These are phyloP conservation scores for Ilyonectria mors-panacis DNA, from an alignment of 2,329 filamentous ascomycete genomes.

Conservation along the genomic window DNA sequence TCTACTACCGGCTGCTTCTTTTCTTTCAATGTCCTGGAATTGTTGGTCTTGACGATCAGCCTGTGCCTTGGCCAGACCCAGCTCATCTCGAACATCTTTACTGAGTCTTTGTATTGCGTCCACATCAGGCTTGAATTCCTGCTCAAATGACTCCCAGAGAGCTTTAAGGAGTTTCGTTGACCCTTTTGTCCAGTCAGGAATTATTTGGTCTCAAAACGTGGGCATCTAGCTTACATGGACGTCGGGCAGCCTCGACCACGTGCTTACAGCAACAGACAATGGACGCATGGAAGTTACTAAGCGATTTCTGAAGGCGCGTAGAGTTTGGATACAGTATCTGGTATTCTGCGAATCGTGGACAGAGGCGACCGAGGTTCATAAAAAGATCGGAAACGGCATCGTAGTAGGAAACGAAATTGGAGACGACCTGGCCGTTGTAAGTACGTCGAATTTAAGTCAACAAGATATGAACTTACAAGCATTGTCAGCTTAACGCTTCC, in stretches of 20 bases:
- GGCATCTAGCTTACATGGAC: slow-evolving; percentile 42
- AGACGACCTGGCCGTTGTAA: slow-evolving; percentile 42
- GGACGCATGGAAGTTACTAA: slow-evolving; percentile 54
- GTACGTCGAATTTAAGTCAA: too few species aligned
- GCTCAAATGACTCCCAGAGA: slow-evolving; percentile 48
- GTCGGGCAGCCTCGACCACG: slow-evolving; percentile 45
- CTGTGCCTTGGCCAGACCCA: slow-evolving; percentile 45
- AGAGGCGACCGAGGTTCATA: slow-evolving; percentile 52
- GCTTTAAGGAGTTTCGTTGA: slow-evolving; percentile 37
- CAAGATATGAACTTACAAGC: slow-evolving; percentile 44
- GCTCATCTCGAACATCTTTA: slow-evolving; percentile 44
- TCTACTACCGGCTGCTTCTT: slow-evolving; percentile 6
- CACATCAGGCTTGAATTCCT: slow-evolving; percentile 47
- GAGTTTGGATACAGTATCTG: slow-evolving; percentile 54
- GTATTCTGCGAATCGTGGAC: slow-evolving; percentile 56
- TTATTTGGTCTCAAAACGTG: not conserved
- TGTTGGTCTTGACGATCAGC: slow-evolving; percentile 42
- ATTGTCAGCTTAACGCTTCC: slow-evolving; percentile 60
- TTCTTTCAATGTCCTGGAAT: slow-evolving; percentile 38
- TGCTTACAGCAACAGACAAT: slow-evolving; percentile 55
- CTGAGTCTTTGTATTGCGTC: slow-evolving; percentile 38
- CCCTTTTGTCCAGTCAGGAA: slow-evolving; percentile 34
- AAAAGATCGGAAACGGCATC: slow-evolving; percentile 56
- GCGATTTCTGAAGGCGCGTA: slow-evolving; percentile 49
- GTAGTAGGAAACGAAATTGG: slow-evolving; percentile 57